Base-by-base conservation (phyloP, 306 rosid genomes). In the Luffa acutangula region DNA sequence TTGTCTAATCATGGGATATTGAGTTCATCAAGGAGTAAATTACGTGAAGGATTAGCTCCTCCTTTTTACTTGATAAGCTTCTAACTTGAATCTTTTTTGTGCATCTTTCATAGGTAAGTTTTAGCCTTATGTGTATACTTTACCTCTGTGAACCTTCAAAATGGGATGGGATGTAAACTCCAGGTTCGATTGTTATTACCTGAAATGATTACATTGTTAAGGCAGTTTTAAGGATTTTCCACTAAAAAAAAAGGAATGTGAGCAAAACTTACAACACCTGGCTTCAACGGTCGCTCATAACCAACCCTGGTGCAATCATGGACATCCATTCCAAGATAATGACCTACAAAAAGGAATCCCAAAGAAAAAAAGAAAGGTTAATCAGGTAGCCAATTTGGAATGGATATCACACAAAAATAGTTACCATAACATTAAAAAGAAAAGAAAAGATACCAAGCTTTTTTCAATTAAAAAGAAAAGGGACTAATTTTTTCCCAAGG, bases 181-280 rank as follows among this genome's bases (percentile, higher is more conserved):
- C 97, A 2, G 97, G 98, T 83, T 94, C 98, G 87, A 94, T 88
- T 75, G 98, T 89, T 86, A 94, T 92, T 64, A 94, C 91, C 97
- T 94, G 88, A 46, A 88, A 78, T 69, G 75, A 82, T 13, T 1
- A 36, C 46, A 36, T 17, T 9, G 18, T 34, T 9, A 11, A 62
- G 75, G 15, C 43, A 17, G 11, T 9, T 42, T 18, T 41, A 18
- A 39, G 21, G 46, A 64, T 12, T 39, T 66, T 6, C 17, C 46
- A 18, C 0, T 10, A 65, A 65, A 7, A 25, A 25, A 25, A 25
- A 25, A 25, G 31, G 31, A 25, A 25, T 25, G 31, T 25, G 31
- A 25, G 31, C 31, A 25, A 31, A 84, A 92, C 99, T 91, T 95
- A 95, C 99, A 85, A 87, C 93, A 84, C 99, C 97, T 62, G 99